phyloP scores from a whole-genome alignment of 1,284 basidiomycete genomes.

The Cystobasidium slooffiae region DNA sequence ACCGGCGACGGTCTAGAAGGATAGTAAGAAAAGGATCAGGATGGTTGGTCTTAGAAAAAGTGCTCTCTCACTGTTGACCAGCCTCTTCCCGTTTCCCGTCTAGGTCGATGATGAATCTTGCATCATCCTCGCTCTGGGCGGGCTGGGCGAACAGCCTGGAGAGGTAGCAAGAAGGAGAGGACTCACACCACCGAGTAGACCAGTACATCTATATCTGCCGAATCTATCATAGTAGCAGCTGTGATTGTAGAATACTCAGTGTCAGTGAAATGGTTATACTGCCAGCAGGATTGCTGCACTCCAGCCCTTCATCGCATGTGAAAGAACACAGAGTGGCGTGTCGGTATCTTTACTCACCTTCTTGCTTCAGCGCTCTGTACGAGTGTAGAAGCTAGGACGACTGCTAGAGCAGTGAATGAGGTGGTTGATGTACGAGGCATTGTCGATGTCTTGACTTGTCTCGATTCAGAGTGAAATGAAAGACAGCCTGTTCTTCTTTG shows the following conservation, averaged over 20 bases:
- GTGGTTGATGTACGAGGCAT: slow-evolving; percentile 2
- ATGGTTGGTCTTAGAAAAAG: neutral
- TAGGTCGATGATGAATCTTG: neutral
- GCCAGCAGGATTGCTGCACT: too few species aligned
- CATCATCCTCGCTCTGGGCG: neutral
- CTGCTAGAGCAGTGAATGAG: neutral
- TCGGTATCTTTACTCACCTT: slow-evolving; percentile 4
- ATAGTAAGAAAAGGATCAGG: neutral
- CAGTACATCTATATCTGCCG: slow-evolving; percentile 34
- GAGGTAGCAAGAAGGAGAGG: neutral
- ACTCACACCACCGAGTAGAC: slow-evolving; percentile 18
- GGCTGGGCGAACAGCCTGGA: neutral
- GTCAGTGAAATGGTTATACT: neutral
- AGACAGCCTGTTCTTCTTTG: too few species aligned
- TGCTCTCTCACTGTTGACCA: neutral
- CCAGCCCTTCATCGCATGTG: too few species aligned
- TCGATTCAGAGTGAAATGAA: too few species aligned
- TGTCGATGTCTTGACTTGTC: too few species aligned
- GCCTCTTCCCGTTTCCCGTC: neutral
- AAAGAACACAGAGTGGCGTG: neutral
- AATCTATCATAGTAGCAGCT: slow-evolving; percentile 39
- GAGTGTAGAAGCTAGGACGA: slow-evolving; percentile 2
- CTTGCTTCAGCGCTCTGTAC: slow-evolving; percentile 23
- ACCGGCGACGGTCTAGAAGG: slow-evolving; percentile 14
- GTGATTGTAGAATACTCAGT: neutral